phyloP scores from a whole-genome alignment of 148 eudicot species.

The Gaultheria prostrata region DNA sequence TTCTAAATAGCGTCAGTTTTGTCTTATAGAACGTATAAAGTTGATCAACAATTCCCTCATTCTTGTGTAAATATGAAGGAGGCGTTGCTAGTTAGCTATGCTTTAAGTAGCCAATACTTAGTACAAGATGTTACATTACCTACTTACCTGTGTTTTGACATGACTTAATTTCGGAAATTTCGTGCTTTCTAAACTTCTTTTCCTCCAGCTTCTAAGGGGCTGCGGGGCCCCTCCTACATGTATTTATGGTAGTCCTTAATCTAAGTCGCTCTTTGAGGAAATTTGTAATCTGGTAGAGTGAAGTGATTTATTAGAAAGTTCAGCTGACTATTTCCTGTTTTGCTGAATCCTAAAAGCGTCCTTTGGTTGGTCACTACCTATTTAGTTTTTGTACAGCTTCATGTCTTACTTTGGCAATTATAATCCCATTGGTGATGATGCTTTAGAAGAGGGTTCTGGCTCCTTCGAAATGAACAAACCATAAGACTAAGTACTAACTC shows the following conservation, averaged over 20 bases:
- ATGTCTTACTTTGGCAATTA: neutral
- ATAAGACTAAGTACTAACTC: neutral
- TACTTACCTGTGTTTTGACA: neutral
- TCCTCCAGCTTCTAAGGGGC: neutral
- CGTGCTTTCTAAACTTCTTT: neutral
- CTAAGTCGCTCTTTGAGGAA: neutral
- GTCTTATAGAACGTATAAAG: neutral
- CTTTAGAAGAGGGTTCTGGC: neutral
- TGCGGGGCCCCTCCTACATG: neutral
- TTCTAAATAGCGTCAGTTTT: neutral
- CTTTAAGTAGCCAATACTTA: neutral
- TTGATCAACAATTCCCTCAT: neutral
- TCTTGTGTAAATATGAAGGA: too few species aligned
- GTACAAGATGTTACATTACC: neutral
- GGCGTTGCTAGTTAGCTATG: neutral
- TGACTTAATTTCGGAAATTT: slow-evolving; percentile 2
- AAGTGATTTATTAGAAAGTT: neutral
- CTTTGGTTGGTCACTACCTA: neutral
- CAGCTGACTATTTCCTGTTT: neutral
- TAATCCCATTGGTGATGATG: neutral
- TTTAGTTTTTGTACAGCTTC: neutral
- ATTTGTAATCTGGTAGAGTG: neutral
- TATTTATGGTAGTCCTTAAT: neutral
- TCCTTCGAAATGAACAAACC: slow-evolving; percentile 2
- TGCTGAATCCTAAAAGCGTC: neutral